A percentile compares a stretch with the other conserved stretches of the same genome.
These are phyloP conservation scores for Camellia lanceoleosa DNA, from an alignment of 148 eudicot species.

Conservation along the genomic window DNA sequence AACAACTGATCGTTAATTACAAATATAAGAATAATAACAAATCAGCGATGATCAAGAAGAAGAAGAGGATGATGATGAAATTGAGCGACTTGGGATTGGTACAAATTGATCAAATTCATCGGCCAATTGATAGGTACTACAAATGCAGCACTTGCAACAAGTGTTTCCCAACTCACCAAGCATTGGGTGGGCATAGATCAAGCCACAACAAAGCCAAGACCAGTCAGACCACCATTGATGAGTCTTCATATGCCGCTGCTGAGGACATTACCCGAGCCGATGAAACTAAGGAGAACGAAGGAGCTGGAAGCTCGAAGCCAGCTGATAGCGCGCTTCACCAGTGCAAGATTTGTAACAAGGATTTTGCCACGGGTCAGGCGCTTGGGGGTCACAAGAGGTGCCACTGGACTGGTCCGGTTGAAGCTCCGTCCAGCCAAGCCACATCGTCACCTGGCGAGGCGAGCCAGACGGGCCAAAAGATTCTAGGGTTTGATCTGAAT, in stretches of 20 bases:
- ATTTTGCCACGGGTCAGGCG: constrained; percentile 42
- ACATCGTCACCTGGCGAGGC: background rate
- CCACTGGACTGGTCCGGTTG: constrained; percentile 29
- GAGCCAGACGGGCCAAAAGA: background rate
- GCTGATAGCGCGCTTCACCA: background rate
- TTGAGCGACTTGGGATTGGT: constrained; percentile 28
- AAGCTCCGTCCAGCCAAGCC: background rate
- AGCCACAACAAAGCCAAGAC: constrained; percentile 36
- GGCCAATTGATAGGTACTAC: constrained; percentile 25
- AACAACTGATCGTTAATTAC: background rate
- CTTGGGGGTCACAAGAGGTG: constrained; percentile 52
- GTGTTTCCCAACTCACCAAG: constrained; percentile 42
- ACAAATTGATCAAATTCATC: background rate
- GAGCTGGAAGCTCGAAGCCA: background rate
- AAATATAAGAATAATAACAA: background rate
- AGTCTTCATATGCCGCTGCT: background rate
- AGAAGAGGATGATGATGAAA: constrained; percentile 26
- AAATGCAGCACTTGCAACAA: constrained; percentile 44
- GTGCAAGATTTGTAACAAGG: constrained; percentile 33
- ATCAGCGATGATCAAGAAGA: background rate
- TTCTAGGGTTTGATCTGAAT: constrained; percentile 18
- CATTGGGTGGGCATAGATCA: constrained; percentile 57
- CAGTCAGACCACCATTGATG: background rate
- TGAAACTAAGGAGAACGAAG: constrained; percentile 10
- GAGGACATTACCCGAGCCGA: background rate